phyloP scores from a whole-genome alignment of 78 protist species.

The Polysphondylium violaceum region DNA sequence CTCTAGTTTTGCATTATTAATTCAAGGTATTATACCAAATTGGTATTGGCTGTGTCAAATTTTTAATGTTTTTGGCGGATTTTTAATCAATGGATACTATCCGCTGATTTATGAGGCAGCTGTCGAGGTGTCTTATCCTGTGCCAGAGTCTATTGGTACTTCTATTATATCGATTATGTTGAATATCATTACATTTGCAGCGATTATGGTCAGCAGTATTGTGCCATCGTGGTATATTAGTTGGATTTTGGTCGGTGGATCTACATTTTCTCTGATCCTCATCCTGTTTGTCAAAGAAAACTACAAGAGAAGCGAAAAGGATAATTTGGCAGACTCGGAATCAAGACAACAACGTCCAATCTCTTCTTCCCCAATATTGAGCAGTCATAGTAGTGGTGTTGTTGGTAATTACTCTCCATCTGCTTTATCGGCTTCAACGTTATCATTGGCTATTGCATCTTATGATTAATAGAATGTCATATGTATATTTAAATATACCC shows the following conservation, averaged over 20 bases:
- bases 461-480: too few species aligned
- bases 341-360: not conserved
- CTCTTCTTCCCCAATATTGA: too few species aligned
- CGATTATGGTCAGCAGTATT: constrained; percentile 11
- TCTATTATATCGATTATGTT: constrained; percentile 47
- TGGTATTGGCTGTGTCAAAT: constrained; percentile 69
- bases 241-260: constrained; percentile 54
- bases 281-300: constrained; percentile 45
- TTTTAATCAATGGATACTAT: constrained; percentile 51
- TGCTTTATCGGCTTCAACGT: too few species aligned
- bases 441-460: too few species aligned
- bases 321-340: constrained; percentile 19
- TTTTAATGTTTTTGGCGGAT: constrained; percentile 48
- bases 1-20: constrained; percentile 35
- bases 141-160: constrained; percentile 61
- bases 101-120: constrained; percentile 69
- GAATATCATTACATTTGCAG: constrained; percentile 38
- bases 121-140: constrained; percentile 43
- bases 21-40: constrained; percentile 18
- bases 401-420: too few species aligned
- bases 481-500: too few species aligned
- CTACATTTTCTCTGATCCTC: constrained; percentile 8
- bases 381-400: too few species aligned
- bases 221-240: constrained; percentile 16
- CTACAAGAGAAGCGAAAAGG: constrained; percentile 49